A percentile compares a stretch with the other conserved stretches of the same genome.
Conservation (phyloP, 441 rosid species). For the Eugenia klotzschiana region DNA sequence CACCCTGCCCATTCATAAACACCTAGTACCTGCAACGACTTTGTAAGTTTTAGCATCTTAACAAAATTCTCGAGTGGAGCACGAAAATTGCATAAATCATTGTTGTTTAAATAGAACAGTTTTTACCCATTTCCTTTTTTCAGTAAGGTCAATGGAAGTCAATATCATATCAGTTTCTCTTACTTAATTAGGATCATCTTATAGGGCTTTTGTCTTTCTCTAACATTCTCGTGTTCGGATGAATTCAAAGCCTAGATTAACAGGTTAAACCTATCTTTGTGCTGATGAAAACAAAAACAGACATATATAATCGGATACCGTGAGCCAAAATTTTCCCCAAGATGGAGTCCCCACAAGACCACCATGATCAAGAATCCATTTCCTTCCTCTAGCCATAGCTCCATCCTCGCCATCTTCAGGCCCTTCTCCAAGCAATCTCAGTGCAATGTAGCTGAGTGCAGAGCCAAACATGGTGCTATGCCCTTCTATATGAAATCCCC, state of each 20-base stretch:
- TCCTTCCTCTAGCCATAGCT: constrained; percentile 29
- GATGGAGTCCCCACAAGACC: constrained; percentile 36
- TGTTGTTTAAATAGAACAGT: background rate
- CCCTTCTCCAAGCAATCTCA: constrained; percentile 52
- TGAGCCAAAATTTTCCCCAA: constrained; percentile 42
- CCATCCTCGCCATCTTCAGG: constrained; percentile 22
- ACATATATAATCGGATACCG: constrained; percentile 11
- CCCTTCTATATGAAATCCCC: constrained; percentile 64
- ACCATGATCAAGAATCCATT: constrained; percentile 58
- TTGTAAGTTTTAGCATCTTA: background rate
- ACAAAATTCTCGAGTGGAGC: background rate
- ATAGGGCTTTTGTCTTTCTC: background rate
- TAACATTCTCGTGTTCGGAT: background rate
- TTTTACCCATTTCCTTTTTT: background rate
- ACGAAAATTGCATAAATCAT: background rate
- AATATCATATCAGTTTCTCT: background rate
- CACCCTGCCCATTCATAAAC: constrained; percentile 65
- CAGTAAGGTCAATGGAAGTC: background rate
- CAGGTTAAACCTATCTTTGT: background rate
- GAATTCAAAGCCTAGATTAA: background rate
- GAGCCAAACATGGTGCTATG: constrained; percentile 59
- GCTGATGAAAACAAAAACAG: background rate
- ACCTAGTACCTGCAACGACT: constrained; percentile 35
- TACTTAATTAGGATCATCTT: background rate
- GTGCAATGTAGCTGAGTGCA: constrained; percentile 32